Evolutionary conservation across 2,329 filamentous ascomycete species (phyloP).

Genomic region (Huntiella decipiens): DNA sequence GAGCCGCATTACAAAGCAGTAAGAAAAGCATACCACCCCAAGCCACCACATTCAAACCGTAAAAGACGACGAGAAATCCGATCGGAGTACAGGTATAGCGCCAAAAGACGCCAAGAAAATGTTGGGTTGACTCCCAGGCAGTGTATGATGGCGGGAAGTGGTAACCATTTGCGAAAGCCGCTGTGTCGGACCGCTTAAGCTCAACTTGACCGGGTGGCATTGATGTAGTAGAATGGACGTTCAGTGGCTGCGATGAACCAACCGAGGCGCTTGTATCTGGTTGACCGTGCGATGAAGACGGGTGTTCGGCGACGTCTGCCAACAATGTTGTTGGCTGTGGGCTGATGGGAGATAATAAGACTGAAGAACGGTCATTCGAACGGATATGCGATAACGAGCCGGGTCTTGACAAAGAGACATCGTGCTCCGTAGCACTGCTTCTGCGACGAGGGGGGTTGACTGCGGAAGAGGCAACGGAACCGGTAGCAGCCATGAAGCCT

Average conservation of each 20-base stretch:
- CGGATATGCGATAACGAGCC: slow-evolving; percentile 3
- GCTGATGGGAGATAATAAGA: background rate
- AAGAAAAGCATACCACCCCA: slow-evolving; percentile 89
- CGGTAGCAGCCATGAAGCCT: slow-evolving; percentile 29
- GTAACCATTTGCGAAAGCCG: slow-evolving; percentile 41
- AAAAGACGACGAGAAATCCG: slow-evolving; percentile 60
- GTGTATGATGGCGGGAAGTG: slow-evolving; percentile 44
- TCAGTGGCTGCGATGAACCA: background rate
- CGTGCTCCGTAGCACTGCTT: slow-evolving; percentile 10
- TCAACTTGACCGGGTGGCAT: background rate
- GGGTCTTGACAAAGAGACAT: slow-evolving; percentile 2
- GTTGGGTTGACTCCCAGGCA: slow-evolving; percentile 37
- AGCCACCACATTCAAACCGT: slow-evolving; percentile 64
- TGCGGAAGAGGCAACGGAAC: slow-evolving; percentile 25
- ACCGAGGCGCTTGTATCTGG: background rate
- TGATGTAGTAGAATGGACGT: background rate
- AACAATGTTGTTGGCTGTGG: background rate
- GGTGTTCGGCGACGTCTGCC: slow-evolving; percentile 8
- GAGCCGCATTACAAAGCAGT: slow-evolving; percentile 55
- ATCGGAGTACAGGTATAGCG: slow-evolving; percentile 55
- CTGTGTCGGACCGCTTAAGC: slow-evolving; percentile 14
- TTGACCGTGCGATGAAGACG: background rate
- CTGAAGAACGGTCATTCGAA: slow-evolving; percentile 4
- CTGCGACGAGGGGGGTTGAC: slow-evolving; percentile 10
- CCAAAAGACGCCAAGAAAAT: slow-evolving; percentile 44